Percentiles rank a stretch among this genome's conserved stretches.
These are phyloP conservation scores for Lanzia echinophila DNA, from an alignment of 2,329 filamentous ascomycete genomes.

Conservation along the genomic window DNA sequence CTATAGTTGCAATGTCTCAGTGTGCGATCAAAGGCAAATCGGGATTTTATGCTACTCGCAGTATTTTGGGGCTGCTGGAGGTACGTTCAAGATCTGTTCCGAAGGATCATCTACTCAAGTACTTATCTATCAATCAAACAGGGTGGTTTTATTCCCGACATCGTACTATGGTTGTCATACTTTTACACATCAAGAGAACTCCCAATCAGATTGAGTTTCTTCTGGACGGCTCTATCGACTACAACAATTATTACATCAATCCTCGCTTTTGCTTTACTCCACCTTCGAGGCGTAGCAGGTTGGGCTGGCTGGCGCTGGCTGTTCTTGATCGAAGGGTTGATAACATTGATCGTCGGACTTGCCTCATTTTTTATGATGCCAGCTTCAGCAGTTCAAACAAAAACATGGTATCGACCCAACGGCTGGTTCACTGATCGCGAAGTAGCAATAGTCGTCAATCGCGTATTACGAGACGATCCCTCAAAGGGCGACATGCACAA, in stretches of 20 bases:
- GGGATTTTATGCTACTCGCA: slow-evolving; percentile 38
- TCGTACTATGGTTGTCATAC: slow-evolving; percentile 63
- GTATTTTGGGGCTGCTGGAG: slow-evolving; percentile 27
- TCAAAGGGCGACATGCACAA: slow-evolving; percentile 52
- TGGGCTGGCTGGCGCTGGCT: slow-evolving; percentile 50
- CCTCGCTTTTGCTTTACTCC: slow-evolving; percentile 51
- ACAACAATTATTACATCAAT: slow-evolving; percentile 38
- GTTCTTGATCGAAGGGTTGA: slow-evolving; percentile 48
- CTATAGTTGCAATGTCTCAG: slow-evolving; percentile 41
- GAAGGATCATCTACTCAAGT: neutral
- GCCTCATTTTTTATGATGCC: slow-evolving; percentile 51
- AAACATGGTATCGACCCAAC: slow-evolving; percentile 46
- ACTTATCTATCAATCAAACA: slow-evolving; percentile 24
- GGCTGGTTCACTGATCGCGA: slow-evolving; percentile 57
- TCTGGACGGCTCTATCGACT: slow-evolving; percentile 60
- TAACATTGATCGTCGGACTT: slow-evolving; percentile 49
- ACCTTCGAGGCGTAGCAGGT: slow-evolving; percentile 42
- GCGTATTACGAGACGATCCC: slow-evolving; percentile 45
- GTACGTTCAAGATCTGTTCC: slow-evolving; percentile 23
- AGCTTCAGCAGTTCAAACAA: slow-evolving; percentile 55
- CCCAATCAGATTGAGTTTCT: slow-evolving; percentile 58
- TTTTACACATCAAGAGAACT: slow-evolving; percentile 69
- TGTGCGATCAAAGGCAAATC: slow-evolving; percentile 37
- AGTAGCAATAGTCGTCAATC: slow-evolving; percentile 61
- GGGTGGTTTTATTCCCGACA: slow-evolving; percentile 58